phyloP scores from a whole-genome alignment of 108 stramenopile species.

The Nitzschia sp. region DNA sequence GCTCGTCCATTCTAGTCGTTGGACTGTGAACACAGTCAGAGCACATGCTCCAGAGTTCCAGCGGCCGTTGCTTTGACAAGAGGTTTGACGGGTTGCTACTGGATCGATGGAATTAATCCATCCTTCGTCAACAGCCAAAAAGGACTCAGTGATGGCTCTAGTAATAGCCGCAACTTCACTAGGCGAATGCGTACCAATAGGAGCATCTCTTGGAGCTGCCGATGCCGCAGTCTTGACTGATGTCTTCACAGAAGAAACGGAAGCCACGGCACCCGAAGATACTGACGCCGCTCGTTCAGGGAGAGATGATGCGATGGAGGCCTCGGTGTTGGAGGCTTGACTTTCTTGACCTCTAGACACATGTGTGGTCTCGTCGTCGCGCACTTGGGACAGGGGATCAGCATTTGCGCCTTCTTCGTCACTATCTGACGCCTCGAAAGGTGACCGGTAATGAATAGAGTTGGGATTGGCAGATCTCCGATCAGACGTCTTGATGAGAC shows the following conservation, averaged over 20 bases:
- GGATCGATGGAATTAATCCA: constrained; percentile 90
- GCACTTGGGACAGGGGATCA: constrained; percentile 16
- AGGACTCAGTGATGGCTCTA: constrained; percentile 71
- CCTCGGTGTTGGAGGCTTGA: constrained; percentile 13
- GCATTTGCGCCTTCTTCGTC: constrained; percentile 55
- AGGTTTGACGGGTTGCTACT: constrained; percentile 77
- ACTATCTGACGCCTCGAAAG: constrained; percentile 55
- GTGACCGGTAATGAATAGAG: constrained; percentile 79
- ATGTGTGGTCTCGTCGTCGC: constrained; percentile 14
- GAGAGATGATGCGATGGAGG: constrained; percentile 23
- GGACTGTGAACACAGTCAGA: constrained; percentile 69
- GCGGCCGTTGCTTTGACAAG: constrained; percentile 73
- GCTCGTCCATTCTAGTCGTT: constrained; percentile 75
- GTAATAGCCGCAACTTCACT: constrained; percentile 70
- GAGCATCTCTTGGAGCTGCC: constrained; percentile 44
- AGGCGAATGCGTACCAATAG: constrained; percentile 68
- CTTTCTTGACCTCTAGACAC: constrained; percentile 3
- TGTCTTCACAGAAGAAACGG: constrained; percentile 70
- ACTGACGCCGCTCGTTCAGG: constrained; percentile 7
- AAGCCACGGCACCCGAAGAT: constrained; percentile 26
- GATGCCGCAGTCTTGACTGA: constrained; percentile 69
- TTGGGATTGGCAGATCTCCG: constrained; percentile 53
- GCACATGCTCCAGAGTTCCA: constrained; percentile 91
- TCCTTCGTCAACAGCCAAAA: constrained; percentile 81
- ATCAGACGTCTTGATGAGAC: constrained; percentile 68